phyloP scores from a whole-genome alignment of 768 basidiomycete species.

The Serendipita indica region DNA sequence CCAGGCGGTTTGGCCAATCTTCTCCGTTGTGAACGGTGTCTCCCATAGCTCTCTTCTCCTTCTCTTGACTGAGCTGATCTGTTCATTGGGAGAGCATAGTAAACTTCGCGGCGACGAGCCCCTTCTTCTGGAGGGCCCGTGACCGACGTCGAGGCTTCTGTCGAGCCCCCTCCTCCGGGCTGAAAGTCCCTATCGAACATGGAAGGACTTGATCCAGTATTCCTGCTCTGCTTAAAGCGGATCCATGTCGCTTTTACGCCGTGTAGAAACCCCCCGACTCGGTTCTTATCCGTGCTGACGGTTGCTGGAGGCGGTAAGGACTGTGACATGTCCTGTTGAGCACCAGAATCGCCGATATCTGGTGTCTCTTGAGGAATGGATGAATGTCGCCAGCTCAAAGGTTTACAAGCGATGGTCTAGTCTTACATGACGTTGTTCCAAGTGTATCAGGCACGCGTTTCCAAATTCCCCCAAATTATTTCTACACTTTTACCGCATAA shows the following conservation, averaged over 20 bases:
- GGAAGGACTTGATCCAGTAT: not conserved
- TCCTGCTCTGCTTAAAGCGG: not conserved
- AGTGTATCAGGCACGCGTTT: not conserved
- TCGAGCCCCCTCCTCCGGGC: not conserved
- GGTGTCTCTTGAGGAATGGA: not conserved
- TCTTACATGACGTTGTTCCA: not conserved
- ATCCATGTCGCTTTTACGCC: not conserved
- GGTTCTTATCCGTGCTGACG: not conserved
- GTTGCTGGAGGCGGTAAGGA: not conserved
- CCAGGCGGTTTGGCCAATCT: not conserved
- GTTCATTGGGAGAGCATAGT: not conserved
- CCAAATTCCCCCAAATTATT: not conserved
- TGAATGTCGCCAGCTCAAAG: not conserved
- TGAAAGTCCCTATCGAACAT: not conserved
- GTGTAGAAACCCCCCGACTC: not conserved
- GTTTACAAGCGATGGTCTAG: not conserved
- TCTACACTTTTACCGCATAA: not conserved
- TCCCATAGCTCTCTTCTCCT: not conserved
- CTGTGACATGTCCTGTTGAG: not conserved
- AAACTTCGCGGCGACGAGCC: not conserved
- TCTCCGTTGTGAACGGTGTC: not conserved
- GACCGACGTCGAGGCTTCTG: slow-evolving; percentile 1
- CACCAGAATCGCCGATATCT: not conserved
- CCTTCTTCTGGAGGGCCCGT: not conserved
- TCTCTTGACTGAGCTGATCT: not conserved